Conservation (phyloP, 208 protist species). For the Phytomonas sp. region DNA sequence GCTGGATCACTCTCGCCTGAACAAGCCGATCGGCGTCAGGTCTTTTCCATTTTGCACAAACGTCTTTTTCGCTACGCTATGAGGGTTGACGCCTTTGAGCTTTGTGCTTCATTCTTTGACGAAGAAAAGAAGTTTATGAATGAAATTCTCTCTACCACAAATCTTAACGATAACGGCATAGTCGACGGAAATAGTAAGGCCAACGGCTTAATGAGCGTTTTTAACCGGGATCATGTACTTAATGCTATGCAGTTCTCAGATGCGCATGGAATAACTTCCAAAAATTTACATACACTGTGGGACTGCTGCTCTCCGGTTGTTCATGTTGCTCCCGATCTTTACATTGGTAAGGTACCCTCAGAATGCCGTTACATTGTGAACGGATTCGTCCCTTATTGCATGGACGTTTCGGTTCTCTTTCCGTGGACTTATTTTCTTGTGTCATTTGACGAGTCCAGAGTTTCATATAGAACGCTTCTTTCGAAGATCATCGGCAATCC, state of each 20-base stretch:
- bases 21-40: not conserved
- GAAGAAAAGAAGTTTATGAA: not conserved
- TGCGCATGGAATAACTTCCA: slow-evolving; percentile 26
- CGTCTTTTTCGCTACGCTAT: slow-evolving; percentile 46
- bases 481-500: not conserved
- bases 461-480: not conserved
- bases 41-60: slow-evolving; percentile 17
- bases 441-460: not conserved
- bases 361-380: slow-evolving; percentile 40
- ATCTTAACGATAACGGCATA: not conserved
- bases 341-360: slow-evolving; percentile 30
- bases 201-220: not conserved
- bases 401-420: not conserved
- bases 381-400: slow-evolving; percentile 17
- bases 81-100: slow-evolving; percentile 20
- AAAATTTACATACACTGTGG: slow-evolving; percentile 24
- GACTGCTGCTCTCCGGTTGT: slow-evolving; percentile 15
- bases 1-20: not conserved
- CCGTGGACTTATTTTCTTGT: not conserved
- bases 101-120: not conserved
- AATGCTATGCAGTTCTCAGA: slow-evolving; percentile 25
- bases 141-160: not conserved
- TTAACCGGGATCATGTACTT: slow-evolving; percentile 9
- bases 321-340: slow-evolving; percentile 25
- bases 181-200: not conserved